Conservation (phyloP, 202 grass and related monocot species). For the Tripidium arundinaceum region DNA sequence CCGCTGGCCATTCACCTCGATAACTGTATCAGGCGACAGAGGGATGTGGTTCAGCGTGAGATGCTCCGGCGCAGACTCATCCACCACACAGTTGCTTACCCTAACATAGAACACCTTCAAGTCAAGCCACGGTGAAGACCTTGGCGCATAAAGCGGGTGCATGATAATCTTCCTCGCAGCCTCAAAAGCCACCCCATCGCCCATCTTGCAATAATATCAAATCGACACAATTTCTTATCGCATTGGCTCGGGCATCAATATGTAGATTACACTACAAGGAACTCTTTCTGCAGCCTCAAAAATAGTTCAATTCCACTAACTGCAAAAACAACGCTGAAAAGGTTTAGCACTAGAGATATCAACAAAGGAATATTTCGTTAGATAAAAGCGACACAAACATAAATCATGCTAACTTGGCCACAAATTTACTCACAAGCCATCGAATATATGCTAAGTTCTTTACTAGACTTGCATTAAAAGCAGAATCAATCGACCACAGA, state of each 20-base stretch:
- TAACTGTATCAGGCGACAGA: conserved; percentile 27
- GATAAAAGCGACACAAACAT: neutral
- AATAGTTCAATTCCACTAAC: neutral
- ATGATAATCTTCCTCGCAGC: conserved; percentile 78
- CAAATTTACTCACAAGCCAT: neutral
- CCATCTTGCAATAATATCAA: conserved; percentile 27
- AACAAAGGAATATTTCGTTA: neutral
- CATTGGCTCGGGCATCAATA: no score
- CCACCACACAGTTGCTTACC: conserved; percentile 64
- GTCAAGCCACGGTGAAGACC: conserved; percentile 84
- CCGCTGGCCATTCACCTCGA: no score
- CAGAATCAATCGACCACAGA: neutral
- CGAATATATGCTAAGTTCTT: neutral
- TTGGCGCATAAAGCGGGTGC: conserved; percentile 69
- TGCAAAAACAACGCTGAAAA: neutral
- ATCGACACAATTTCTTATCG: neutral
- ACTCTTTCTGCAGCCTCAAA: neutral
- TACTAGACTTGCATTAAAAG: neutral
- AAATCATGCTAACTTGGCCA: neutral
- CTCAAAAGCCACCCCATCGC: conserved; percentile 41
- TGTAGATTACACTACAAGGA: conserved; percentile 2
- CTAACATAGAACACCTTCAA: conserved; percentile 76
- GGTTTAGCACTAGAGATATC: neutral
- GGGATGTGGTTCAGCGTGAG: conserved; percentile 86
- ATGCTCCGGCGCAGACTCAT: conserved; percentile 51